Evolutionary conservation across 441 rosid species (phyloP), one percentile per base, ranked within the genome.

Genomic region (Capsella rubella): DNA sequence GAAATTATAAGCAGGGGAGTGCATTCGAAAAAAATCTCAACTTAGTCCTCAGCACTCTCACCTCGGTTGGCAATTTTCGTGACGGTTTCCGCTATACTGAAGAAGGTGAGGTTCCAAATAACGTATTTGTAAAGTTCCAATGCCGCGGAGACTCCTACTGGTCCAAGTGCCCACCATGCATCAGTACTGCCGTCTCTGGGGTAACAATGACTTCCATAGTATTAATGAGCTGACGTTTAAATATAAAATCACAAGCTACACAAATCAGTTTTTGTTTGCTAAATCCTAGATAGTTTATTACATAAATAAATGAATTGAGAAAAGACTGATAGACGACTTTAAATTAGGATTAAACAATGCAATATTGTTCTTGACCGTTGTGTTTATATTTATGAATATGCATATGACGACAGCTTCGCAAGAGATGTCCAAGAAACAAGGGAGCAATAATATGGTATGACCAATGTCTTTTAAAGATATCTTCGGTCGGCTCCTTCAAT

Each of bases 401-500:
- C 37, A 10, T 43, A 27, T 47, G 42, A 31, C 34, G 0, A 6
- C 46, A 64, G 69, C 43, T 64, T 29, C 73, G 69, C 39, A 70
- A 68, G 47, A 80, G 76, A 6, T 88, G 93, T 62, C 92, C 86
- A 0, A 3, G 57, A 28, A 74, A 83, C 73, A 87, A 83, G 52
- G 87, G 79, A 14, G 34, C 34, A 31, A 31, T 31, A 31, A 31
- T 31, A 31, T 31, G 46, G 46, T 42, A 42, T 42, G 46, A 42
- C 46, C 18, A 84, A 54, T 86, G 94, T 55, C 77, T 82, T 43
- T 16, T 86, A 12, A 87, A 82, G 80, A 86, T 84, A 70, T 73
- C 87, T 0, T 51, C 84, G 63, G 6, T 15, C 2, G 89, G 1
- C 8, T 45, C 49, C 49, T 45, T 45, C 18, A 45, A 45, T 45